phyloP scores from a whole-genome alignment of 73 alveolate genomes.

The Durusdinium trenchii region DNA sequence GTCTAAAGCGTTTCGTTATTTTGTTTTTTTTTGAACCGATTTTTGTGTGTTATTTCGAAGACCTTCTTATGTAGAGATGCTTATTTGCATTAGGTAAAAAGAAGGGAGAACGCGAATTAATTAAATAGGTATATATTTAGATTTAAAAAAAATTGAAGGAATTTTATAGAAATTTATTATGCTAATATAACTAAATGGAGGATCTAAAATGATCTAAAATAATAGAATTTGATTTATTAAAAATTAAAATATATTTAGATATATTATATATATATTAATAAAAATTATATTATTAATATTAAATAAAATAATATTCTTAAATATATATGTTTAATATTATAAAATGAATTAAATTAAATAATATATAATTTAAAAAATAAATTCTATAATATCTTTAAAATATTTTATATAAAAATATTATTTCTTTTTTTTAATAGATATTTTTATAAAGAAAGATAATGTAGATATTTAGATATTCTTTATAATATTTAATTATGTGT shows the following conservation, averaged over 20 bases:
- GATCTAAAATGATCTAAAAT: too few species aligned
- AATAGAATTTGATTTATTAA: neutral
- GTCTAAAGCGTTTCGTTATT: neutral
- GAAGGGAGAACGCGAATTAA: neutral
- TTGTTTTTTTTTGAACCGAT: neutral
- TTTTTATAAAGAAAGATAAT: too few species aligned
- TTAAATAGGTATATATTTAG: neutral
- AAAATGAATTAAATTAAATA: too few species aligned
- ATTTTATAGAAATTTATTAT: neutral
- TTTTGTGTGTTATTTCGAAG: neutral
- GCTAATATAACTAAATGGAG: too few species aligned
- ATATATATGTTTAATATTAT: neutral
- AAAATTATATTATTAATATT: neutral
- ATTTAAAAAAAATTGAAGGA: too few species aligned
- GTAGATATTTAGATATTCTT: too few species aligned
- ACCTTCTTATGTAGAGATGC: neutral
- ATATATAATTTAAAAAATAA: too few species aligned
- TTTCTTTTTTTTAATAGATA: too few species aligned
- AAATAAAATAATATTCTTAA: neutral
- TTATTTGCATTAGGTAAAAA: neutral
- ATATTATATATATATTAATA: neutral
- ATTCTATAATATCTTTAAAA: too few species aligned
- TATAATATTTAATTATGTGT: too few species aligned
- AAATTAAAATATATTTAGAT: neutral
- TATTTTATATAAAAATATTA: too few species aligned